phyloP scores from a whole-genome alignment of 2,329 filamentous ascomycete genomes.

The Pseudogymnoascus sp. region DNA sequence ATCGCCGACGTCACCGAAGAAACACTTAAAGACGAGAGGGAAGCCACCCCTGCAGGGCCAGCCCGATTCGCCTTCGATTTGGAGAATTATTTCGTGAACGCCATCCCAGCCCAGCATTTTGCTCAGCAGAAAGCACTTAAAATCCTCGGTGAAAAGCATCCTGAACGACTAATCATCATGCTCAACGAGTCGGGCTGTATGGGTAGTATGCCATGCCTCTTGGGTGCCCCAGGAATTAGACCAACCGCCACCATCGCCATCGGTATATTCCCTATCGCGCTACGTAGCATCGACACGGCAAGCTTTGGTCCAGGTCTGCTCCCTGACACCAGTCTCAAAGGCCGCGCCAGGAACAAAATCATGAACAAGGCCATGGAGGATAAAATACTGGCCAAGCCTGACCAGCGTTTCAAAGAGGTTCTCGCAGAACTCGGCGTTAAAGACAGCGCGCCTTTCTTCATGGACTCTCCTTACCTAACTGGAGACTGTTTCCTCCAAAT shows the following conservation, averaged over 20 bases:
- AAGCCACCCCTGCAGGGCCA: constrained; percentile 18
- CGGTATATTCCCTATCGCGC: constrained; percentile 31
- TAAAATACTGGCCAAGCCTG: constrained; percentile 9
- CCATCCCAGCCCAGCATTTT: constrained; percentile 28
- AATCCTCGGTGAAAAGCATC: constrained; percentile 26
- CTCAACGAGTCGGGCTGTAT: constrained; percentile 34
- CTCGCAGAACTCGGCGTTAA: constrained; percentile 27
- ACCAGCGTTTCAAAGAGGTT: constrained; percentile 14
- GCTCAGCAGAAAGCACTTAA: constrained; percentile 30
- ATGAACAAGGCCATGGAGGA: constrained; percentile 22
- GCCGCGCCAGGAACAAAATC: constrained; percentile 28
- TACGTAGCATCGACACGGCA: constrained; percentile 31
- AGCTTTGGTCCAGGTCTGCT: constrained; percentile 33
- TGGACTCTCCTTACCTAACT: constrained; percentile 20
- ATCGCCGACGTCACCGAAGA: constrained; percentile 22
- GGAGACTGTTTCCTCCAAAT: constrained; percentile 27
- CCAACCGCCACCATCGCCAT: constrained; percentile 32
- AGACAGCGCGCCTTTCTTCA: constrained; percentile 16
- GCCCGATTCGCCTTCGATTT: constrained; percentile 28
- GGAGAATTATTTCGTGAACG: constrained; percentile 28
- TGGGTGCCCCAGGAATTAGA: constrained; percentile 33
- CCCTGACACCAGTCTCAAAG: constrained; percentile 31
- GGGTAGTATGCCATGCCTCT: constrained; percentile 31
- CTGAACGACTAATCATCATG: constrained; percentile 33
- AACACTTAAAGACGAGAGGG: constrained; percentile 16